Conservation (phyloP, 805 yeast genomes). For the Candida ulmi region DNA sequence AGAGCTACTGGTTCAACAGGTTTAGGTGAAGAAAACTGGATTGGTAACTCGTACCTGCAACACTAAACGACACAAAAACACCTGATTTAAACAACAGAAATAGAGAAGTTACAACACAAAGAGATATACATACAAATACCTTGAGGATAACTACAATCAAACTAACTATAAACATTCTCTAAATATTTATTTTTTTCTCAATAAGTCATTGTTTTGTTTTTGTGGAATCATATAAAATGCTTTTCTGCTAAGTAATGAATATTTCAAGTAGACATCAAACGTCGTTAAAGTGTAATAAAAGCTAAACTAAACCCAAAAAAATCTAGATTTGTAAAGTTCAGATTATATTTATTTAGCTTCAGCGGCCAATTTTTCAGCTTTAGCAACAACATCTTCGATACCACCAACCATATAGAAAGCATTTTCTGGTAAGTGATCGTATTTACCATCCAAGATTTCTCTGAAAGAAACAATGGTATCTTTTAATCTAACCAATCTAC, state of each 20-base stretch:
- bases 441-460: conserved; percentile 97
- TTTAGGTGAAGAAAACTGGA: no score
- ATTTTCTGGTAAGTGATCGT: conserved; percentile 97
- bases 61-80: no score
- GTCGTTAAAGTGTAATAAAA: conserved; percentile 10
- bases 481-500: conserved; percentile 94
- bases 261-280: conserved; percentile 1
- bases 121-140: no score
- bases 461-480: conserved; percentile 93
- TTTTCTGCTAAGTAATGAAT: conserved; percentile 1
- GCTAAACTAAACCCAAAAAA: no score
- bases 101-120: no score
- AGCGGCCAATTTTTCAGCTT: conserved; percentile 98
- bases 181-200: conserved; percentile 9
- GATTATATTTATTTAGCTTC: conserved; percentile 73
- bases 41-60: no score
- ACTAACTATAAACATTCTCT: conserved; percentile 17
- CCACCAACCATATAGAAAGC: conserved; percentile 99
- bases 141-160: no score
- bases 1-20: no score
- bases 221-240: conserved; percentile 1
- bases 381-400: conserved; percentile 96
- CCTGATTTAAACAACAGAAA: no score
- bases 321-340: no score
- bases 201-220: conserved; percentile 1